Conservation (phyloP, 371 early-diverging fungal species). For the Nematocida sp. region DNA sequence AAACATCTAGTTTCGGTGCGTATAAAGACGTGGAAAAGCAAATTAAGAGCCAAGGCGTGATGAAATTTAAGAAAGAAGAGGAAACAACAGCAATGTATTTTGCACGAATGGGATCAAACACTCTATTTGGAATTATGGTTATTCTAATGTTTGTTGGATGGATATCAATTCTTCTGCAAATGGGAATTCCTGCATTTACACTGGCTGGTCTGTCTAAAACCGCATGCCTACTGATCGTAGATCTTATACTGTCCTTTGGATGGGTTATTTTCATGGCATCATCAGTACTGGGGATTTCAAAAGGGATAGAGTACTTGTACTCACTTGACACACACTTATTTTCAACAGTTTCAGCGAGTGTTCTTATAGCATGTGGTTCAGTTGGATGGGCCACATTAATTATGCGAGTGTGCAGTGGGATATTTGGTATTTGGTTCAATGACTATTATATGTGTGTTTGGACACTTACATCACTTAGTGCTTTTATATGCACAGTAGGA, state of each 20-base stretch:
- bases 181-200: not conserved
- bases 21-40: slow-evolving; percentile 5
- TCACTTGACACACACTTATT: not conserved
- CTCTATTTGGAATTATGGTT: not conserved
- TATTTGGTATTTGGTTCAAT: not conserved
- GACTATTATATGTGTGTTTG: not conserved
- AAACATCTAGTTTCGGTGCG: not conserved
- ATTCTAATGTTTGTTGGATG: not conserved
- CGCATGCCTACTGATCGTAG: not conserved
- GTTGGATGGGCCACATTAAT: not conserved
- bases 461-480: not conserved
- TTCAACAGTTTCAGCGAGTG: not conserved
- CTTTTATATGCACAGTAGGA: not conserved
- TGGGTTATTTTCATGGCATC: too few species aligned
- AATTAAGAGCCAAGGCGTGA: not conserved
- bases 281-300: not conserved
- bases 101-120: not conserved
- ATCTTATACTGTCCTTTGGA: too few species aligned
- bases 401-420: not conserved
- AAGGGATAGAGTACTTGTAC: not conserved
- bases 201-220: not conserved
- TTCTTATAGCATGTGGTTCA: not conserved
- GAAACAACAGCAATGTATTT: not conserved
- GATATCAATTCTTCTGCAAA: not conserved
- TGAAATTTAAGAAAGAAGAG: not conserved